A percentile compares a stretch with the other conserved stretches of the same genome.
These are phyloP conservation scores for Peniophora sp. DNA, from an alignment of 1,284 basidiomycete genomes.

Conservation along the genomic window DNA sequence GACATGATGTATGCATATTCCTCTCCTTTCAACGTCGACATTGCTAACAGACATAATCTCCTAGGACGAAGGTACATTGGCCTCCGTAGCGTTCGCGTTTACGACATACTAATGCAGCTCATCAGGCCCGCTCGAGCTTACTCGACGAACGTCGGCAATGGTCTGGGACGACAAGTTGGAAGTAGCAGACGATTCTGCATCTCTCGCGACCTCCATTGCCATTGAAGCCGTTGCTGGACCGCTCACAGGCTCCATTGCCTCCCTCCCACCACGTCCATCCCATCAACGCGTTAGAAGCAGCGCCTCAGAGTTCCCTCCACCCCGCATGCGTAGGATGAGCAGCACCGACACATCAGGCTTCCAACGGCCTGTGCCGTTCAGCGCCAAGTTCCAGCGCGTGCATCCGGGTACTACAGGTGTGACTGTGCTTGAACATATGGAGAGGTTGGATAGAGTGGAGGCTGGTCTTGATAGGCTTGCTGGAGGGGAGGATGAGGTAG, in stretches of 20 bases:
- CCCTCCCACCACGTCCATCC: constrained; percentile 43
- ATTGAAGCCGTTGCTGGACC: constrained; percentile 26
- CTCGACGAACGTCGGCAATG: constrained; percentile 66
- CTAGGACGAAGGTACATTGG: constrained; percentile 50
- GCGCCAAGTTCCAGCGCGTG: constrained; percentile 67
- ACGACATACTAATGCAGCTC: constrained; percentile 7
- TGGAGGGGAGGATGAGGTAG: constrained; percentile 42
- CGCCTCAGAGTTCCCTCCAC: constrained; percentile 65
- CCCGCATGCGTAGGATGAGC: constrained; percentile 45
- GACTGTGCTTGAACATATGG: constrained; percentile 73
- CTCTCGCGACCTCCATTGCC: no score
- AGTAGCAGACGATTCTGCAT: constrained; percentile 52
- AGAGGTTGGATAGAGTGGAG: constrained; percentile 74
- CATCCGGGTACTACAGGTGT: constrained; percentile 79
- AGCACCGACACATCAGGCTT: constrained; percentile 42
- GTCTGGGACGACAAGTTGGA: constrained; percentile 85
- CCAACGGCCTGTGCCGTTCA: constrained; percentile 67
- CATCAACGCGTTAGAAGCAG: constrained; percentile 49
- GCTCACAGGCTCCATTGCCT: constrained; percentile 39
- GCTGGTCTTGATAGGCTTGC: constrained; percentile 66
- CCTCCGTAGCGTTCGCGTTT: constrained; percentile 5
- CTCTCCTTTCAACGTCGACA: no score
- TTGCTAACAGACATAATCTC: constrained; percentile 4
- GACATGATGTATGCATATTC: constrained; percentile 57
- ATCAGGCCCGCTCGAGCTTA: constrained; percentile 76